A percentile compares a stretch with the other conserved stretches of the same genome.
These are phyloP conservation scores for Parietichytrium sp. DNA, from an alignment of 108 stramenopile genomes.

Conservation along the genomic window DNA sequence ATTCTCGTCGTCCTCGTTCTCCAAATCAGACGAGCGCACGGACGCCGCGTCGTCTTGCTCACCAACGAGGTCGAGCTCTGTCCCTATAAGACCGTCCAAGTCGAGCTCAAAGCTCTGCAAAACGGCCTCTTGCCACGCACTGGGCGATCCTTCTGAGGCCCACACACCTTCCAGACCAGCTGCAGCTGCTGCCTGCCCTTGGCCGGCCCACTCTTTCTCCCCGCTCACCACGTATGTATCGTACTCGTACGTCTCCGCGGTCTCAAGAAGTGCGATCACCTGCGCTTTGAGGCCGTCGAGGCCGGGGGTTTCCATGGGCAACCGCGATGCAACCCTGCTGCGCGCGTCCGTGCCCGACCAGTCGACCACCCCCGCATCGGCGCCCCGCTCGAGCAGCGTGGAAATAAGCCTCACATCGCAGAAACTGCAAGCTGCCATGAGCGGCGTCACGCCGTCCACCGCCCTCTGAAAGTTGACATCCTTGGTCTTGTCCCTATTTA, in stretches of 20 bases:
- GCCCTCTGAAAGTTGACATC: conserved; percentile 20
- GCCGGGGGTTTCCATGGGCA: too few species aligned
- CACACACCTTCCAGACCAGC: not conserved
- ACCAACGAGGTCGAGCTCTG: not conserved
- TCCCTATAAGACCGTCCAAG: not conserved
- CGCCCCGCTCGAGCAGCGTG: not conserved
- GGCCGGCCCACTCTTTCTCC: not conserved
- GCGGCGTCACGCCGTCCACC: not conserved
- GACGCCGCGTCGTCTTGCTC: not conserved
- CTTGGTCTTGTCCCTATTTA: not conserved
- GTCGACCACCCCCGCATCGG: conserved; percentile 10
- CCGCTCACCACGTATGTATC: conserved; percentile 33
- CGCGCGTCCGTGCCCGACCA: not conserved
- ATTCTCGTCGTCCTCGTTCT: not conserved
- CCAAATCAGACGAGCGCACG: not conserved
- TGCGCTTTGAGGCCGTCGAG: not conserved
- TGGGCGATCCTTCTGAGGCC: not conserved
- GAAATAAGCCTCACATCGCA: not conserved
- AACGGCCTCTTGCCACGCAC: not conserved
- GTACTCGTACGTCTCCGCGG: conserved; percentile 16
- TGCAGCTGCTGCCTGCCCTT: not conserved
- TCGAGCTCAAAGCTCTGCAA: not conserved
- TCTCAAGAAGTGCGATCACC: not conserved
- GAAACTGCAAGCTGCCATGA: conserved; percentile 5
- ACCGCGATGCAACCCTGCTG: not conserved